Evolutionary conservation across 331 rosid species (phyloP).

Genomic region (Pyracantha coccinea): DNA sequence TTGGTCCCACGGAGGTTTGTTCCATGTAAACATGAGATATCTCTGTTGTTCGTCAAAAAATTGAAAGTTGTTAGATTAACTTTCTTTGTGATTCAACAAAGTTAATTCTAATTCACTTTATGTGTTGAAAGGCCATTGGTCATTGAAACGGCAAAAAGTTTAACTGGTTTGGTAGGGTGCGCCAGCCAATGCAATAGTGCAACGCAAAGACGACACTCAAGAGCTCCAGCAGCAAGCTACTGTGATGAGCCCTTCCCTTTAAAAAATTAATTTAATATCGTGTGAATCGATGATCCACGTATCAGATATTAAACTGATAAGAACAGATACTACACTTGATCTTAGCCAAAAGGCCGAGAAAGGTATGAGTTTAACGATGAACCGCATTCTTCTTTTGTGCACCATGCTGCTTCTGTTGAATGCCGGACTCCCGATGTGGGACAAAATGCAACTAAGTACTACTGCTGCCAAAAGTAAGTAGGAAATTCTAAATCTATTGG

Average conservation of each 20-base stretch:
- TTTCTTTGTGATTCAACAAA: too few relatives aligned
- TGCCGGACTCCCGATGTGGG: not conserved
- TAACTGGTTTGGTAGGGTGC: not conserved
- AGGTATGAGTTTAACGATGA: rapidly evolving
- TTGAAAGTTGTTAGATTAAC: too few relatives aligned
- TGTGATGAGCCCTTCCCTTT: not conserved
- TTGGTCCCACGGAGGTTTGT: too few relatives aligned
- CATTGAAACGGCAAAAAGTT: too few relatives aligned
- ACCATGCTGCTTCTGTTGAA: not conserved
- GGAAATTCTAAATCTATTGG: not conserved
- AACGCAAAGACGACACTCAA: not conserved
- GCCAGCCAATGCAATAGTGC: not conserved
- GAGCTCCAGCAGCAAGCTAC: not conserved
- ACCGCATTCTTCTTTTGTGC: not conserved
- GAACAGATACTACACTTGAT: too few relatives aligned
- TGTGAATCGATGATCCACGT: not conserved
- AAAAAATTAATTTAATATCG: not conserved
- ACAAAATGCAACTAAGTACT: not conserved
- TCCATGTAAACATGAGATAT: too few relatives aligned
- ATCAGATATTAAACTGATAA: not conserved
- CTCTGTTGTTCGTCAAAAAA: too few relatives aligned
- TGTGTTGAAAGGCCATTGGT: too few relatives aligned
- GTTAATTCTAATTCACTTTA: too few relatives aligned
- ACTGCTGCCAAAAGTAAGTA: not conserved
- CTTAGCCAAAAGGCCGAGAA: not conserved